A percentile compares a stretch with the other conserved stretches of the same genome.
Evolutionary conservation across 129 eudicot species (phyloP).

Genomic region (Kitagawia praeruptora): DNA sequence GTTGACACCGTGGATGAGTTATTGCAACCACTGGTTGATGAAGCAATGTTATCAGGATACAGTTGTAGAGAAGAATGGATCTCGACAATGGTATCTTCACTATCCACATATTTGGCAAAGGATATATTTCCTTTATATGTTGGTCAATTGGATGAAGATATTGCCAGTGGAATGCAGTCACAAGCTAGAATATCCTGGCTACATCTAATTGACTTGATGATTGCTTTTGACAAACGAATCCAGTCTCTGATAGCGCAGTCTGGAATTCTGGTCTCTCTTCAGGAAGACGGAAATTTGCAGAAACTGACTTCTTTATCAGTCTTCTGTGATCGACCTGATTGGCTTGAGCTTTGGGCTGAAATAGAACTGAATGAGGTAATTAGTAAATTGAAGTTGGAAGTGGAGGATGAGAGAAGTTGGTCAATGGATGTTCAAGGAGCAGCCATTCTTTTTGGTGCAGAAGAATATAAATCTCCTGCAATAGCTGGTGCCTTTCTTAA

Average conservation of each 20-base stretch:
- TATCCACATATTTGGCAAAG: conserved; percentile 75
- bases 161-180: conserved; percentile 22
- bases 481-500: conserved; percentile 44
- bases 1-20: conserved; percentile 88
- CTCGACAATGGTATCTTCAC: conserved; percentile 73
- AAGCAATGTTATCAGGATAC: conserved; percentile 85
- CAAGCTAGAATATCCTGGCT: conserved; percentile 71
- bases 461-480: conserved; percentile 58
- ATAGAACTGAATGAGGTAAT: conserved; percentile 56
- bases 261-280: conserved; percentile 43
- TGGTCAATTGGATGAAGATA: conserved; percentile 49
- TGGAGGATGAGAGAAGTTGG: conserved; percentile 80
- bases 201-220: conserved; percentile 81
- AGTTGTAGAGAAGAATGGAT: conserved; percentile 99
- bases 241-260: conserved; percentile 54
- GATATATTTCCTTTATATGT: conserved; percentile 63
- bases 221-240: conserved; percentile 72
- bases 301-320: conserved; percentile 63
- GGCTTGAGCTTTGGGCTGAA: conserved; percentile 92
- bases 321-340: conserved; percentile 91
- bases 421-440: conserved; percentile 32
- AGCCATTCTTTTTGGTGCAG: conserved; percentile 41
- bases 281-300: conserved; percentile 53
- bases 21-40: conserved; percentile 87
- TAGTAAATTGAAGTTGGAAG: conserved; percentile 47